These are phyloP conservation scores for Volvariella surrecta DNA, from an alignment of 1,284 basidiomycete genomes.

Conservation along the genomic window DNA sequence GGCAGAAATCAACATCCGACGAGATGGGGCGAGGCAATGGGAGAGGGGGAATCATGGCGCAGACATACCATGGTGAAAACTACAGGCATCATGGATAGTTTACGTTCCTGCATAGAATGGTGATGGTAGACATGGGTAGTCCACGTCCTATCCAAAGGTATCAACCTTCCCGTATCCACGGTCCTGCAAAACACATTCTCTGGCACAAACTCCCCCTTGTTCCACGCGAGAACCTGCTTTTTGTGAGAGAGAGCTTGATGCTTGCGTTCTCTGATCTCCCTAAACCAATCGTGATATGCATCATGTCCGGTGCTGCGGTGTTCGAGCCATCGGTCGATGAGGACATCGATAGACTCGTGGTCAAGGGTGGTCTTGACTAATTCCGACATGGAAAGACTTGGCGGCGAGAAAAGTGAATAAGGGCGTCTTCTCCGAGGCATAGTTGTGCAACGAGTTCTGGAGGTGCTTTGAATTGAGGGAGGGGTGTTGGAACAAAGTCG, in stretches of 20 bases:
- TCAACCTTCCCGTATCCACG: slow-evolving; percentile 63
- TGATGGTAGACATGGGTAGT: slow-evolving; percentile 72
- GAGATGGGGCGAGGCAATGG: too few relatives aligned
- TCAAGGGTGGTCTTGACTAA: slow-evolving; percentile 67
- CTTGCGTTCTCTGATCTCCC: slow-evolving; percentile 53
- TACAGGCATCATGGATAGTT: slow-evolving; percentile 67
- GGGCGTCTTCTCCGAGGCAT: slow-evolving; percentile 36
- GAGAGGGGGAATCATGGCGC: neutral
- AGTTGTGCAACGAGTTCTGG: slow-evolving; percentile 10
- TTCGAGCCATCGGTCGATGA: slow-evolving; percentile 76
- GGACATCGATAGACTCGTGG: slow-evolving; percentile 62
- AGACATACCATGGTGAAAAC: slow-evolving; percentile 63
- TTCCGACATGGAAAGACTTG: slow-evolving; percentile 61
- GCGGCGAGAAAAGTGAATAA: slow-evolving; percentile 60
- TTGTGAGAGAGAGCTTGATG: slow-evolving; percentile 37
- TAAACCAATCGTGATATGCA: slow-evolving; percentile 68
- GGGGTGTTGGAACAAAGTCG: neutral
- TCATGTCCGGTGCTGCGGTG: slow-evolving; percentile 50
- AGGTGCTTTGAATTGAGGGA: slow-evolving; percentile 5
- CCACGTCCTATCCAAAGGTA: slow-evolving; percentile 71
- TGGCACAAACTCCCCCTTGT: slow-evolving; percentile 66
- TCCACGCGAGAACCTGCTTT: slow-evolving; percentile 61
- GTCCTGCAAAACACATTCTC: slow-evolving; percentile 71
- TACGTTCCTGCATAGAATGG: slow-evolving; percentile 60
- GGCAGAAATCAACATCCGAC: slow-evolving; percentile 8